Base-by-base conservation (phyloP, 306 rosid genomes). In the Carpinus viminea region DNA sequence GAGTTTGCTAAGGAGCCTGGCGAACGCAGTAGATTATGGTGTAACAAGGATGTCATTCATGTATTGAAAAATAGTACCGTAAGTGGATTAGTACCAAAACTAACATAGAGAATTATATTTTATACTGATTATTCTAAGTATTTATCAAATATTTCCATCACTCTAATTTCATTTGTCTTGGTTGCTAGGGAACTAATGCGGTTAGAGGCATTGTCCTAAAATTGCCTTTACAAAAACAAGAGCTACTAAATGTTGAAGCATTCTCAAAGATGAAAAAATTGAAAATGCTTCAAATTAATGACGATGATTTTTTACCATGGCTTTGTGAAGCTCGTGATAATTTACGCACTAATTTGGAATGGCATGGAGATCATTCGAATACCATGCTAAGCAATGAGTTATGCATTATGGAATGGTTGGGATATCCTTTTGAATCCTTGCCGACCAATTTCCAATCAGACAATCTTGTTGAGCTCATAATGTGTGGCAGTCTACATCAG, bases 401-500 rank as follows among this genome's bases (percentile, higher is more conserved):
- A 70, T 74, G 71, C 61, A n/a, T 74, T 38, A 61, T 83, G 4
- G 51, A 28, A 0, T 83, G 86, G 83, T 31, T 24, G 69, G 73
- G 47, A 73, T 79, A 18, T 65, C 73, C 69, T 15, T 38, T 79
- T 28, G 31, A 28, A 28, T 28, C 31, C 31, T 53, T 81, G 13
- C 81, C 85, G 18, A 69, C 2, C 45, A 62, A 73, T 20, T 43
- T 64, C 41, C 74, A 76, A 51, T 45, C 9, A 8, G 34, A 47
- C 12, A 70, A 76, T 26, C 78, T 81, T 43, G 85, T 81, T 43
- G 31, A 71, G 73, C 53, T 81, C 12, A 68, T 62, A 72, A 51
- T 81, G 81, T 31, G 24, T 20, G 18, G 72, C 16, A 76, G 81
- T n/a, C 55, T 62, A 53, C n/a, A 5, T 81, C 0, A n/a, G 15